phyloP scores from a whole-genome alignment of 345 rosid species.

The Boechera retrofracta region DNA sequence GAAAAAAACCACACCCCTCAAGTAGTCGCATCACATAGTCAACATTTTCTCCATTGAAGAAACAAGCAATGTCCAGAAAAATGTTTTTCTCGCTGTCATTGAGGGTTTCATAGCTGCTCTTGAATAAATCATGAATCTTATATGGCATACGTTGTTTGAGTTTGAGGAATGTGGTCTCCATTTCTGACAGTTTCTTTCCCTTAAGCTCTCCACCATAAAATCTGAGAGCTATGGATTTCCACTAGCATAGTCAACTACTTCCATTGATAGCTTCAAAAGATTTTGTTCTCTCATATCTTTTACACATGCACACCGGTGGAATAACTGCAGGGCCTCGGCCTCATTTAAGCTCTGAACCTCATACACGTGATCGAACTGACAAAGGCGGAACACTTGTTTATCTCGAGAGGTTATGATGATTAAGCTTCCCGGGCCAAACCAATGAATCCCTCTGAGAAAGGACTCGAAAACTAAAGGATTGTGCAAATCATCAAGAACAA shows the following conservation, averaged over 20 bases:
- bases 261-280: not conserved
- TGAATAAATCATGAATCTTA: constrained; percentile 2
- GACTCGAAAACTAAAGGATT: not conserved
- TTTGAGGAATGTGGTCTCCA: not conserved
- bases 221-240: constrained; percentile 47
- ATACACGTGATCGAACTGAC: not conserved
- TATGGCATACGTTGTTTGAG: not conserved
- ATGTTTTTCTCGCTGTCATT: constrained; percentile 15
- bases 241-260: constrained; percentile 3
- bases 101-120: constrained; percentile 26
- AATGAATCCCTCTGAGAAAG: constrained; percentile 15
- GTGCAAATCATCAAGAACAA: constrained; percentile 38
- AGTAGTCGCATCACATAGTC: constrained; percentile 23
- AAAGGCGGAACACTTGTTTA: not conserved
- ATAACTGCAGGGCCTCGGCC: constrained; percentile 12
- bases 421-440: constrained; percentile 30
- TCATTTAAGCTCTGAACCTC: constrained; percentile 10
- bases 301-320: constrained; percentile 3
- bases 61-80: constrained; percentile 39
- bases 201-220: not conserved
- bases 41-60: constrained; percentile 20
- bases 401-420: constrained; percentile 35
- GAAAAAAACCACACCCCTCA: constrained; percentile 37
- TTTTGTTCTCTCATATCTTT: not conserved
- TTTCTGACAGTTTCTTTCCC: constrained; percentile 1